Conservation (phyloP, 1,139 yeast species). For the Lodderomyces oxycetoniae region DNA sequence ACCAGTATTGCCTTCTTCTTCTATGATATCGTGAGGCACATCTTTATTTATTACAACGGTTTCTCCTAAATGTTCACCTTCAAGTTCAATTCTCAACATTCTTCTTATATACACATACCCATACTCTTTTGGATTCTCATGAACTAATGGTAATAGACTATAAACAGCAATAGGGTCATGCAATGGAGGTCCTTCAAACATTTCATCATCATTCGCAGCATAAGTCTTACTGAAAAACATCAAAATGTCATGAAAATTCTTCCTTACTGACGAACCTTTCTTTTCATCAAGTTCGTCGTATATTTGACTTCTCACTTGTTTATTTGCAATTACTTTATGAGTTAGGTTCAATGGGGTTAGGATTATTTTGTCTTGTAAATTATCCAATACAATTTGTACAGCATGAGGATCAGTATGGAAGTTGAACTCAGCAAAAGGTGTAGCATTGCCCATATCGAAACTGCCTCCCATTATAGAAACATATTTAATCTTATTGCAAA, state of each 20-base stretch:
- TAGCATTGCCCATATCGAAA: slow-evolving; percentile 41
- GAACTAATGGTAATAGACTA: slow-evolving; percentile 46
- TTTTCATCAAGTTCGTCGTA: slow-evolving; percentile 16
- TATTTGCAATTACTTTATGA: slow-evolving; percentile 60
- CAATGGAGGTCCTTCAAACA: slow-evolving; percentile 63
- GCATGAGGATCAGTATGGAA: slow-evolving; percentile 74
- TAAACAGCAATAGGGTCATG: slow-evolving; percentile 79
- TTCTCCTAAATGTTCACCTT: slow-evolving; percentile 34
- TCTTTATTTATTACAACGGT: slow-evolving; percentile 24
- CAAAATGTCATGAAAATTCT: slow-evolving; percentile 53
- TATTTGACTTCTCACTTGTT: slow-evolving; percentile 32
- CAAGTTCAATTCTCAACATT: slow-evolving; percentile 21
- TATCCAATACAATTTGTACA: slow-evolving; percentile 52
- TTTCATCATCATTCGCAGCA: slow-evolving; percentile 35
- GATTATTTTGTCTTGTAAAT: slow-evolving; percentile 42
- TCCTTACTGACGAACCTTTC: slow-evolving; percentile 33
- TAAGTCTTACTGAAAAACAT: slow-evolving; percentile 39
- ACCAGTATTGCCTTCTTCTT: slow-evolving; percentile 18
- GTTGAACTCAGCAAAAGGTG: slow-evolving; percentile 73
- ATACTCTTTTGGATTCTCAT: slow-evolving; percentile 26
- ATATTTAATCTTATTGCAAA: slow-evolving; percentile 40
- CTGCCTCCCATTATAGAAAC: slow-evolving; percentile 80
- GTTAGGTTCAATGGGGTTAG: slow-evolving; percentile 69
- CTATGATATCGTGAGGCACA: slow-evolving; percentile 21
- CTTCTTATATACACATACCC: slow-evolving; percentile 29